phyloP scores from a whole-genome alignment of 139 green algal genomes.

The Mesotaenium endlicherianum region DNA sequence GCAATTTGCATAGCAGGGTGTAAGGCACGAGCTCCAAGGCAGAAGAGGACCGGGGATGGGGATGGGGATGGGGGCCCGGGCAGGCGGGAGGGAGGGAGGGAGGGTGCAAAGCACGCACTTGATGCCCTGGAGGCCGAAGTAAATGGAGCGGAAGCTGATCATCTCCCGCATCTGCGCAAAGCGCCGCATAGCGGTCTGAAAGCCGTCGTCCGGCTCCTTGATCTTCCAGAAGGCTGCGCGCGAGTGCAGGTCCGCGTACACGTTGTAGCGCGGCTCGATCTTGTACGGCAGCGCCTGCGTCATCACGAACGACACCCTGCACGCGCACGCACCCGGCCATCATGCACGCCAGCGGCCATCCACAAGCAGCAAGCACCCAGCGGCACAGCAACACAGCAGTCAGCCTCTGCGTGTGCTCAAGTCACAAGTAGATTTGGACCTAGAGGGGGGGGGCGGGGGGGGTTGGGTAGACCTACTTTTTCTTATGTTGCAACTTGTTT shows the following conservation, averaged over 20 bases:
- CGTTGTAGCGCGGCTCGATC: not conserved
- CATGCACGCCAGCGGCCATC: too few relatives aligned
- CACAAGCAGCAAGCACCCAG: too few relatives aligned
- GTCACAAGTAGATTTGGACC: not conserved
- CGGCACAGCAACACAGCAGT: too few relatives aligned
- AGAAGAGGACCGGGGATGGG: not conserved
- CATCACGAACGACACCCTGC: not conserved
- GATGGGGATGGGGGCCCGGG: not conserved
- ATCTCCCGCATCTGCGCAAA: conserved; percentile 1
- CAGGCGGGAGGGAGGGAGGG: not conserved
- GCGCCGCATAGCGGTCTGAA: not conserved
- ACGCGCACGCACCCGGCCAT: not conserved
- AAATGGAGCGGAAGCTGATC: conserved; percentile 12
- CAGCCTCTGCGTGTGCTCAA: too few relatives aligned
- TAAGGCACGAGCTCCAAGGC: not conserved
- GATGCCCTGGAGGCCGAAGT: conserved; percentile 25
- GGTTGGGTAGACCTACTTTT: not conserved
- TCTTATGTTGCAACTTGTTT: too few relatives aligned
- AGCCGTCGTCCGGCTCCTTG: not conserved
- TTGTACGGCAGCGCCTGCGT: not conserved
- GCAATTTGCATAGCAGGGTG: not conserved
- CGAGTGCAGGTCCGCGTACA: conserved; percentile 4
- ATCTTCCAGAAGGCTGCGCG: not conserved
- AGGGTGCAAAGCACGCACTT: conserved; percentile 4
- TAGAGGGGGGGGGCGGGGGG: not conserved